Base-by-base conservation (phyloP, 2,329 filamentous ascomycete species). In the Parastagonospora nodorum region DNA sequence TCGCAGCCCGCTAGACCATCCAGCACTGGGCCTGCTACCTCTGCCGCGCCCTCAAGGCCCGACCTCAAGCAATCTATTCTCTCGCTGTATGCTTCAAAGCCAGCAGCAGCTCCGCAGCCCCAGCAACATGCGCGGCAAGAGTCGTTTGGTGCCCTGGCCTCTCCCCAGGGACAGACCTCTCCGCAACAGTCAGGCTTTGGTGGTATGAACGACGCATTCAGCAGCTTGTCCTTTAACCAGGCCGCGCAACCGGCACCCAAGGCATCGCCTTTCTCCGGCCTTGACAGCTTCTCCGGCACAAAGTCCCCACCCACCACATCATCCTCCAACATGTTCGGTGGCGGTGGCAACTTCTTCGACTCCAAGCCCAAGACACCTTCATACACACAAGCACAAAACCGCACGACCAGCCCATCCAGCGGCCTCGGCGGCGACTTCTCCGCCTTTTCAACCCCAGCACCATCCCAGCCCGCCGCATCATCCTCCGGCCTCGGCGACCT, bases 11-110 rank as follows among this genome's bases (percentile, higher is more conserved):
- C 77, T 45, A 84, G 92, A 45, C 89, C 92, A n/a, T 85, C 90
- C 5, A 96, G 90, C 75, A 91, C 90, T 15, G 84, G 87, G 4
- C 85, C 86, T 10, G 81, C 82, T 5, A 72, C 81, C 2, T 50
- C 61, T 36, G 79, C 79, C 14, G 82, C 82, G 10, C 87, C 89
- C 63, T 95, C 92, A 39, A 83, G 94, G 55, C 92, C 93, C 2
- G 94, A 99, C 70, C 79, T 99, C 53, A 99, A 99, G 76, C 93
- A 97, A 74, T 97, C 93, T 2, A 99, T 99, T 53, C 78, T 99
- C 42, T 99, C 94, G 7, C 82, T 99, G 12, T 99, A 99, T 71
- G 91, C 92, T 9, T 89, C 90, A 1, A 89, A 91, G 68, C 86
- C 90, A n/a, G 88, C 89, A 62, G 60, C 84, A 8, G 75, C 80